A percentile compares a stretch with the other conserved stretches of the same genome.
Evolutionary conservation across 768 basidiomycete genomes (phyloP).

Genomic region (Boletus vinaceobasis): DNA sequence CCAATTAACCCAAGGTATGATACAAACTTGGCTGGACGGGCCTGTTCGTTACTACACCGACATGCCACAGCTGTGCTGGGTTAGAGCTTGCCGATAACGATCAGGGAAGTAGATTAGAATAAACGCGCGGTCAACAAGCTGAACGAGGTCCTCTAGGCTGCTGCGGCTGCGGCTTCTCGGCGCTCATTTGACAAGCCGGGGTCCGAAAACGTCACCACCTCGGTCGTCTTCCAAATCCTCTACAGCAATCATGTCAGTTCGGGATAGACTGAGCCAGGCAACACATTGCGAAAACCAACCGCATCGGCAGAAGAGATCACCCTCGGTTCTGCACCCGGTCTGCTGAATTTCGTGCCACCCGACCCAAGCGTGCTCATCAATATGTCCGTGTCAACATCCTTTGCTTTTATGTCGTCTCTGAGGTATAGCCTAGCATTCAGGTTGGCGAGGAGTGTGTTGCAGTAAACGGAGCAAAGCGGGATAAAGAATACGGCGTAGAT

Average conservation of each 20-base stretch:
- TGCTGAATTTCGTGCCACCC: neutral
- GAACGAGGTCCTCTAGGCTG: no score
- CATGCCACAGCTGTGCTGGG: no score
- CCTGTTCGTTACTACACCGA: no score
- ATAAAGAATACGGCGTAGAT: neutral
- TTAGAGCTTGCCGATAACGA: no score
- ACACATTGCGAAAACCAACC: neutral
- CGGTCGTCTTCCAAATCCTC: neutral
- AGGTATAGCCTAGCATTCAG: neutral
- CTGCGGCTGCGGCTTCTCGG: neutral
- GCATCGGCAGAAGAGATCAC: neutral
- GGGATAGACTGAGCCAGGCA: neutral
- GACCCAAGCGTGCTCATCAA: neutral
- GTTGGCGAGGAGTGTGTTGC: neutral
- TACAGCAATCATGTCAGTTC: neutral
- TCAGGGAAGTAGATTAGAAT: no score
- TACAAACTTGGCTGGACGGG: no score
- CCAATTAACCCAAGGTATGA: no score
- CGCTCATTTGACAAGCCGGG: neutral
- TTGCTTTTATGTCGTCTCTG: neutral
- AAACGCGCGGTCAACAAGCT: no score
- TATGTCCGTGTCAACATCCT: neutral
- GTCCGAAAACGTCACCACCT: neutral
- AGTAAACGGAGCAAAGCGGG: neutral
- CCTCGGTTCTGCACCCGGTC: neutral